Evolutionary conservation across 2,329 filamentous ascomycete genomes (phyloP).

Genomic region (Penicillium crustosum): DNA sequence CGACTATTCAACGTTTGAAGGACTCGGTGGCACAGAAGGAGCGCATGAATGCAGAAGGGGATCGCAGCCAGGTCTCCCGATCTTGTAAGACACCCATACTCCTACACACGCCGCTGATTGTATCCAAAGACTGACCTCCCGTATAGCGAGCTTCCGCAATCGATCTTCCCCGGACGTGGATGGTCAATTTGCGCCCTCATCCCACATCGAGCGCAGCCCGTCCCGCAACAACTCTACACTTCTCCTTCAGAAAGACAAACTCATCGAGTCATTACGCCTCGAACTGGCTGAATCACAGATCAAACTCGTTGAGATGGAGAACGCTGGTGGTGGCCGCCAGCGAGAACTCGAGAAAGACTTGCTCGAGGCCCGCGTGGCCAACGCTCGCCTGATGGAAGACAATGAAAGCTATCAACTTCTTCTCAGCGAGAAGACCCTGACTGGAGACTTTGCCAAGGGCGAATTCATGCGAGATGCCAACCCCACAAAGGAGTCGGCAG

Average conservation of each 20-base stretch:
- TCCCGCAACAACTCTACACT: conserved; percentile 87
- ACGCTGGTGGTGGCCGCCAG: conserved; percentile 81
- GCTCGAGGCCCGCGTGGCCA: conserved; percentile 91
- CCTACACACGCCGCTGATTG: neutral
- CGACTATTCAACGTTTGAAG: conserved; percentile 86
- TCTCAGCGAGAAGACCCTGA: conserved; percentile 90
- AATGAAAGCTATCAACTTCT: conserved; percentile 97
- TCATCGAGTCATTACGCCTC: conserved; percentile 87
- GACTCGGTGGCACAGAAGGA: conserved; percentile 80
- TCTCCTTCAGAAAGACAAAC: conserved; percentile 90
- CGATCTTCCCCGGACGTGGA: conserved; percentile 65
- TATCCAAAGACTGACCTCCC: conserved; percentile 21
- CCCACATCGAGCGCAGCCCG: conserved; percentile 80
- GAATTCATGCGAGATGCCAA: conserved; percentile 67
- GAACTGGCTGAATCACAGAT: conserved; percentile 95
- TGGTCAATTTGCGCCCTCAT: conserved; percentile 81
- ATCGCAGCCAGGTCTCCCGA: conserved; percentile 52
- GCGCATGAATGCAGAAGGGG: conserved; percentile 51
- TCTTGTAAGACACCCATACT: conserved; percentile 46
- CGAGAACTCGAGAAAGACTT: conserved; percentile 88
- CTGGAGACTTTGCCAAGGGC: conserved; percentile 82
- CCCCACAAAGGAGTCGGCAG: conserved; percentile 44
- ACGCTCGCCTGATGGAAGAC: conserved; percentile 94
- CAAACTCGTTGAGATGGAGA: conserved; percentile 91
- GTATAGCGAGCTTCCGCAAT: conserved; percentile 50